Evolutionary conservation across 208 protist species (phyloP), one percentile per base, ranked within the genome.

Genomic region (Naegleria fowleri): DNA sequence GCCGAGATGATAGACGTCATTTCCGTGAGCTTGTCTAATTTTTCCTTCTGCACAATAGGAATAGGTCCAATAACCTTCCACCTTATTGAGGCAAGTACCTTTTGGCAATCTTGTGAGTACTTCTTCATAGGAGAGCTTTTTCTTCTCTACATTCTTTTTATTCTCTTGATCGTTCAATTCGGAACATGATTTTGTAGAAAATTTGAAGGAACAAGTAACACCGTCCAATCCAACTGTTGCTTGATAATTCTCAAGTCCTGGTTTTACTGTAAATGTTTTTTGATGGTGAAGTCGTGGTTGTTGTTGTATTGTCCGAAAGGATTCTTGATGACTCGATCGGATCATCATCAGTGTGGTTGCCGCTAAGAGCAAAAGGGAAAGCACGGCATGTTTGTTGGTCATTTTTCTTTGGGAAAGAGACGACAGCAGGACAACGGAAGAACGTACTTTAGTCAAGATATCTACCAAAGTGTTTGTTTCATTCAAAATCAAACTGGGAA

Each of bases 11-110:
- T 43, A 86, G 5, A 86, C 38, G 9, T 86, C 36, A 48, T 9
- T 29, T 48, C 83, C 83, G 36, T 86, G 83, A n/a, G 9, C 29
- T 86, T 86, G 83, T 51, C 0, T 86, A n/a, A 86, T 22, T 29
- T 86, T 40, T 86, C 38, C 83, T 38, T 48, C 38, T 16, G 41
- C 7, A 86, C 83, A 86, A 48, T 38, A 86, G 16, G 29, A 40
- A 86, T 86, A 86, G 15, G 83, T 51, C 83, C 83, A 86, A 48
- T 86, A 86, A n/a, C 83, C 83, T n/a, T 51, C 40, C 16, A 48
- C 83, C n/a, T 86, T 86, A 9, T 86, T 86, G 7, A 86, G 40
- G 29, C 83, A 86, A 29, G 13, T 43, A 7, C 36, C 38, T 33
- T 86, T 86, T 25, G 67, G 25, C 48, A 86, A 86, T 16, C 83